Conservation (phyloP, 768 basidiomycete species). For the Pseudohyphozyma bogoriensis region DNA sequence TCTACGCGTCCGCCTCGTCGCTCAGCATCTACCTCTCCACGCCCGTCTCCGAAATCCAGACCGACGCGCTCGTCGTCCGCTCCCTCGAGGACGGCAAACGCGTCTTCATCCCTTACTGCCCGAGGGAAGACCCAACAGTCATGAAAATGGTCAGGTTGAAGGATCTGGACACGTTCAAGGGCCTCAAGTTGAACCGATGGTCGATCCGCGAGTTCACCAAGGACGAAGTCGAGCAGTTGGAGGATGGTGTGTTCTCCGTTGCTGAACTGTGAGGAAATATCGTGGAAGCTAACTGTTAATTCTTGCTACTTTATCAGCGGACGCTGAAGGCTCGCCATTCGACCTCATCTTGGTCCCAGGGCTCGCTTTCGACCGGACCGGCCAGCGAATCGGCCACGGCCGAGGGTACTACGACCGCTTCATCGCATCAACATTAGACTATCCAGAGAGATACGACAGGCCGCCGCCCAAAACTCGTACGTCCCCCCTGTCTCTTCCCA, state of each 20-base stretch:
- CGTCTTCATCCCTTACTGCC: conserved; percentile 25
- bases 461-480: conserved; percentile 13
- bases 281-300: too few species aligned
- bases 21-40: conserved; percentile 21
- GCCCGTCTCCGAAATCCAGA: conserved; percentile 10
- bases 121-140: conserved; percentile 13
- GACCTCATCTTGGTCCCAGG: conserved; percentile 28
- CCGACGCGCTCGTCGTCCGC: too few species aligned
- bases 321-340: conserved; percentile 17
- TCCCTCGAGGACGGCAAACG: conserved; percentile 1
- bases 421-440: conserved; percentile 8
- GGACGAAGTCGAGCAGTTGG: background rate
- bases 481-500: too few species aligned
- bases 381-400: conserved; percentile 21
- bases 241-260: background rate
- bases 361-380: conserved; percentile 15
- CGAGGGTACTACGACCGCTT: conserved; percentile 28
- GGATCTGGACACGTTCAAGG: conserved; percentile 4
- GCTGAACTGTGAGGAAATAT: too few species aligned
- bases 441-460: conserved; percentile 8
- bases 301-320: background rate
- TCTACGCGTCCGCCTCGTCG: conserved; percentile 1
- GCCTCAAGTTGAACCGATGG: conserved; percentile 17
- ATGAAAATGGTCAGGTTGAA: conserved; percentile 25
- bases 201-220: conserved; percentile 19